Base-by-base conservation (phyloP, 2,329 filamentous ascomycete genomes). In the Dothiorella sarmentorum region DNA sequence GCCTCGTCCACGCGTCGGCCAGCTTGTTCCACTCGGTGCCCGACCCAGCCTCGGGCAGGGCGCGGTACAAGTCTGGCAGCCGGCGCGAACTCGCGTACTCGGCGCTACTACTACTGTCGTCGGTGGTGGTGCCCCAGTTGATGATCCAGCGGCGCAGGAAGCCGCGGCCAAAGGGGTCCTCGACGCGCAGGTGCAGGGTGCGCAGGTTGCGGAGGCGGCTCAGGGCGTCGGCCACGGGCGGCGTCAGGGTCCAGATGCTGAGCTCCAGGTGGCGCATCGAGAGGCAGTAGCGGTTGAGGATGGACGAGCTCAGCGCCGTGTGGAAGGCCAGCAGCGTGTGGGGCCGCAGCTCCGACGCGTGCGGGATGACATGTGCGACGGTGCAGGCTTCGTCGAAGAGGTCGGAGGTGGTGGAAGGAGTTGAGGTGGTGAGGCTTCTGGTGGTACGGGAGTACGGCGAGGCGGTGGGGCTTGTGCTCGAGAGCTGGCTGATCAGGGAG, bases 401-500 rank as follows among this genome's bases (percentile, higher is more conserved):
- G 9, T 38, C 35, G 13, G 56, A 47, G 7, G 15, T 17, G 7
- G 38, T 24, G 5, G 27, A 18, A 33, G n/a, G 49, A 40, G n/a
- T 22, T 13, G 24, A 13, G 3, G 20, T 53, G 22, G 26, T 53
- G 49, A 53, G 49, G 42, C 52, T 60, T 33, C 51, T 60, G 18
- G 40, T 38, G 58, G 33, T 49, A 40, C 42, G 58, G 26, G 49
- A 56, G 33, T 40, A 56, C 20, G 58, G 58, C 2, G 58, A 60
- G 2, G 58, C 58, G 15, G 57, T 53, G 22, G 57, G 57, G 29
- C 49, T 59, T 22, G 57, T 45, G 47, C 47, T 59, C 29, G 57
- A 53, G 27, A 80, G 89, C 60, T 81, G 88, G 60, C 80, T 91
- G 55, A 80, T 94, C 68, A 80, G 90, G 57, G 91, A 90, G 85